Conservation (phyloP, 305 asterid genomes). For the Solanum aculeatissimum region DNA sequence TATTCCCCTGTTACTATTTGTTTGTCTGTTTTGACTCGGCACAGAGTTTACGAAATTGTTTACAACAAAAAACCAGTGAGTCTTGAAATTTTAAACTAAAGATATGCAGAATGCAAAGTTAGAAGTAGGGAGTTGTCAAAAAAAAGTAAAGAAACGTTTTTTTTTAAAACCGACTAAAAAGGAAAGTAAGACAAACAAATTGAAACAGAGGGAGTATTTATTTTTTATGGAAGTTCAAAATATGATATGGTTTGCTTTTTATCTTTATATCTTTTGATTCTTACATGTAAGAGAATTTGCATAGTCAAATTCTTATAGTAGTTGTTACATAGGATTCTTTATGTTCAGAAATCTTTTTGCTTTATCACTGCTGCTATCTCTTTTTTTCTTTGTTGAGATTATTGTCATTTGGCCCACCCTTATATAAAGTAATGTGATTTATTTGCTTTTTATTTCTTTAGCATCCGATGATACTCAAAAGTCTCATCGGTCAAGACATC, state of each 20-base stretch:
- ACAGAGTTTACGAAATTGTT: not conserved
- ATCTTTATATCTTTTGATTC: not conserved
- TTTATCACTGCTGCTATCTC: not conserved
- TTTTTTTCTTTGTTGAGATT: slow-evolving; percentile 13
- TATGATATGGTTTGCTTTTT: not conserved
- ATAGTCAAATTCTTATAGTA: not conserved
- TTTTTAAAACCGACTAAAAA: no score
- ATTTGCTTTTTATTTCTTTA: slow-evolving; percentile 9
- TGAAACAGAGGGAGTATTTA: no score
- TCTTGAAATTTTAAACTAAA: no score
- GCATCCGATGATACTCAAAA: slow-evolving; percentile 73
- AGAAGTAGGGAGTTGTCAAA: not conserved
- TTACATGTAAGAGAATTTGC: not conserved
- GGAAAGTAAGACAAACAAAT: no score
- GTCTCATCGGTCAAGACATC: slow-evolving; percentile 58
- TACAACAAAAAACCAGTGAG: not conserved
- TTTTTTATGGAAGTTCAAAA: not conserved
- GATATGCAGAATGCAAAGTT: not conserved
- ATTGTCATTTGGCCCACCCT: slow-evolving; percentile 3
- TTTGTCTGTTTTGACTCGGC: not conserved
- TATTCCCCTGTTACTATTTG: not conserved
- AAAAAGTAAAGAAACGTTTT: no score
- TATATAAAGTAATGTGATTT: not conserved
- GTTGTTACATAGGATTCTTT: slow-evolving; percentile 26
- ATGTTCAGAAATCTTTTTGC: not conserved